These are phyloP conservation scores for Fusarium mundagurra DNA, from an alignment of 2,329 filamentous ascomycete species.

Conservation along the genomic window DNA sequence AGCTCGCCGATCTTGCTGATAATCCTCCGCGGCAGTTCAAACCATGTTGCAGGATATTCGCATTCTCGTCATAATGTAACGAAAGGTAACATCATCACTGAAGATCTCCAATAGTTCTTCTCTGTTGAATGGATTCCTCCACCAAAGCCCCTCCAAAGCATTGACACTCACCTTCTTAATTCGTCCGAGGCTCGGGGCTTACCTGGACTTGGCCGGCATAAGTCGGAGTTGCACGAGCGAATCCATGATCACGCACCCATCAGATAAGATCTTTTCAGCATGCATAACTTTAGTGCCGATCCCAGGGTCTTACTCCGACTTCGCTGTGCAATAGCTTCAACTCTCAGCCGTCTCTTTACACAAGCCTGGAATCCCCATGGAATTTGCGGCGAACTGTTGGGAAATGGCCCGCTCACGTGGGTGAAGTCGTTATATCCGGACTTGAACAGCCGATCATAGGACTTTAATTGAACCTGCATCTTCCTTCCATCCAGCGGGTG, in stretches of 20 bases:
- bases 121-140: conserved; percentile 17
- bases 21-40: conserved; percentile 5
- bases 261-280: conserved; percentile 25
- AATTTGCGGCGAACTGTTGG: not conserved
- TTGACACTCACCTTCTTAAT: conserved; percentile 5
- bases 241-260: conserved; percentile 18
- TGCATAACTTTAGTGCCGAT: conserved; percentile 17
- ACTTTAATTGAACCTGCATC: not conserved
- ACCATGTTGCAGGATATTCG: conserved; percentile 2
- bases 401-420: conserved; percentile 3
- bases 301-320: conserved; percentile 34
- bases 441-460: conserved; percentile 32
- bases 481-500: not conserved
- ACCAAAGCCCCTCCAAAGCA: conserved; percentile 16
- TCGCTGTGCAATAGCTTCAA: conserved; percentile 33
- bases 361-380: not conserved
- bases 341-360: conserved; percentile 18
- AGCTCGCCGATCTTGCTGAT: not conserved
- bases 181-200: conserved; percentile 19
- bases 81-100: conserved; percentile 3
- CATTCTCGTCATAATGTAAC: conserved; percentile 18
- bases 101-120: conserved; percentile 11
- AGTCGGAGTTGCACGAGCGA: conserved; percentile 35
- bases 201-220: conserved; percentile 26
- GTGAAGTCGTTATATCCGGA: conserved; percentile 4